These are phyloP conservation scores for Aspergillus hiratsukae DNA, from an alignment of 2,329 filamentous ascomycete genomes.

Conservation along the genomic window DNA sequence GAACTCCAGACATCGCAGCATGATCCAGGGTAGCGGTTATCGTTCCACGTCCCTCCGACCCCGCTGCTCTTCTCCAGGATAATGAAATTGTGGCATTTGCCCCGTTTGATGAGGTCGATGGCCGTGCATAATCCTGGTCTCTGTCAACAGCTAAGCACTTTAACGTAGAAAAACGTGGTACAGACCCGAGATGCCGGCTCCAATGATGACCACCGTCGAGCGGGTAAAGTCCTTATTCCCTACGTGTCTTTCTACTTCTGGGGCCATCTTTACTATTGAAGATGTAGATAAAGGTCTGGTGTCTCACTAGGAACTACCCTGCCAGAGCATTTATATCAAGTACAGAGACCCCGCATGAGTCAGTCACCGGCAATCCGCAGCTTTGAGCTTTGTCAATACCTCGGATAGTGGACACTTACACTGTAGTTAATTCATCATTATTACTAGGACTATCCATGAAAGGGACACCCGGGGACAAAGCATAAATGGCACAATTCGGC, in stretches of 20 bases:
- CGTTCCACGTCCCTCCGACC: slow-evolving; percentile 52
- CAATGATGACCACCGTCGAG: slow-evolving; percentile 55
- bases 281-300: not conserved
- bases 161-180: not conserved
- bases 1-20: slow-evolving; percentile 54
- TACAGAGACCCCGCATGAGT: not conserved
- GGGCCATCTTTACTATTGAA: not conserved
- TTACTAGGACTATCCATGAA: not conserved
- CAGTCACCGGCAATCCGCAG: not conserved
- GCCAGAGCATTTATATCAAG: not conserved
- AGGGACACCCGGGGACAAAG: not conserved
- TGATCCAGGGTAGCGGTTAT: slow-evolving; percentile 55
- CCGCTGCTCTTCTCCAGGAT: slow-evolving; percentile 54
- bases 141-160: not conserved
- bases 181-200: slow-evolving; percentile 51
- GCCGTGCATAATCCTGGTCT: slow-evolving; percentile 50
- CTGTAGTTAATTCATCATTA: no score
- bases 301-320: not conserved
- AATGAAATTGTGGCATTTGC: slow-evolving; percentile 48
- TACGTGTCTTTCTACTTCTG: slow-evolving; percentile 5
- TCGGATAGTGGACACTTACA: not conserved
- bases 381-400: not conserved
- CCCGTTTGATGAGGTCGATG: slow-evolving; percentile 52
- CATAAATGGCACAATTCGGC: not conserved
- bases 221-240: slow-evolving; percentile 50